Conservation (phyloP, 441 rosid species). For the Rhodomyrtus psidioides region DNA sequence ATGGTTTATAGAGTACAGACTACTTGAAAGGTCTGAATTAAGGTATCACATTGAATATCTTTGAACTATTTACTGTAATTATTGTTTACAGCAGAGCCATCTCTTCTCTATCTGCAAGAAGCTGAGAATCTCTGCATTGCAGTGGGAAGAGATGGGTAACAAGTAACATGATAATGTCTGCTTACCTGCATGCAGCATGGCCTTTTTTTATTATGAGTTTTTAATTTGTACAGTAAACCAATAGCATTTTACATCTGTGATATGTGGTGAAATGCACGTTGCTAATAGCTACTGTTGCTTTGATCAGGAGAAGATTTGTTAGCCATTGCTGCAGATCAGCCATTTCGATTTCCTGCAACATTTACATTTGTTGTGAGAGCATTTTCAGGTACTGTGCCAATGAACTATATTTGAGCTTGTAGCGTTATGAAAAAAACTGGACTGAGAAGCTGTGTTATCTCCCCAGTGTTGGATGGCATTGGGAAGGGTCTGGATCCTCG, state of each 20-base stretch:
- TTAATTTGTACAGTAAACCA: not conserved
- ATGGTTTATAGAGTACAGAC: not conserved
- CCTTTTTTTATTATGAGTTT: not conserved
- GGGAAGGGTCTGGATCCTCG: constrained; percentile 99
- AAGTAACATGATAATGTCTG: not conserved
- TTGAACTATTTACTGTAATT: not conserved
- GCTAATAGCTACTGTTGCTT: not conserved
- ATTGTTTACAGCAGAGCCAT: not conserved
- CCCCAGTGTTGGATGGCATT: constrained; percentile 93
- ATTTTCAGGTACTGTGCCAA: constrained; percentile 64
- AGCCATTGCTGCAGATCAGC: constrained; percentile 96
- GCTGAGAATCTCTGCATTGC: not conserved
- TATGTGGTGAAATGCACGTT: not conserved
- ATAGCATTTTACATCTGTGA: not conserved
- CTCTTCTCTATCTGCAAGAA: not conserved
- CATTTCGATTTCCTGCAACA: constrained; percentile 97
- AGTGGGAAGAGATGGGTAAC: not conserved
- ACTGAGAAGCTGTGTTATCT: not conserved
- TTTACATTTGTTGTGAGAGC: constrained; percentile 99
- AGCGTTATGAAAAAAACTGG: not conserved
- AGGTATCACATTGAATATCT: not conserved
- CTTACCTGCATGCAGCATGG: not conserved
- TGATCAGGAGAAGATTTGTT: constrained; percentile 84
- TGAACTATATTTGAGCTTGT: not conserved
- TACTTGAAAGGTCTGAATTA: not conserved